Evolutionary conservation across 495 filamentous ascomycete species (phyloP).

Genomic region (Annulohypoxylon stygium): DNA sequence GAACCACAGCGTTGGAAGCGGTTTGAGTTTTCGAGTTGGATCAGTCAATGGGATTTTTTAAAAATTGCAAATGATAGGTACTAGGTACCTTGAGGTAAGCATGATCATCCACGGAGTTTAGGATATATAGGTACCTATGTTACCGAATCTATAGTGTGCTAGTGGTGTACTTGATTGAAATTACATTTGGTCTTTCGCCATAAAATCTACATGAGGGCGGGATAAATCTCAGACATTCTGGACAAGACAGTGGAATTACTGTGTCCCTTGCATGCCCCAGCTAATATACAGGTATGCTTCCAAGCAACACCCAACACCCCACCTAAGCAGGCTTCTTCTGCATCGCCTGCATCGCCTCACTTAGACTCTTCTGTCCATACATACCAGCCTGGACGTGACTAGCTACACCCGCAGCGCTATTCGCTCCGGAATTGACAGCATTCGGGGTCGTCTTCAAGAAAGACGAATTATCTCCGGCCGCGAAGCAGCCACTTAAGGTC

Average conservation of each 20-base stretch:
- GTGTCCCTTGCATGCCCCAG: neutral
- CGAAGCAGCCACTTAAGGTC: slow-evolving; percentile 43
- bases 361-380: slow-evolving; percentile 22
- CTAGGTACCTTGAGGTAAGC: neutral
- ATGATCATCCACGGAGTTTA: neutral
- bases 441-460: slow-evolving; percentile 21
- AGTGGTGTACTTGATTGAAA: neutral
- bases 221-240: neutral
- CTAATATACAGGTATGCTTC: neutral
- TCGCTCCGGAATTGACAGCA: slow-evolving; percentile 13
- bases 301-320: neutral
- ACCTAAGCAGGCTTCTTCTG: slow-evolving; percentile 10
- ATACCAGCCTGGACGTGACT: slow-evolving; percentile 18
- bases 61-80: neutral
- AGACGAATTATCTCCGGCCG: slow-evolving; percentile 42
- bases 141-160: neutral
- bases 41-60: neutral
- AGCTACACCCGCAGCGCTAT: slow-evolving; percentile 25
- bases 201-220: neutral
- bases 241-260: neutral
- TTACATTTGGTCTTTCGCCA: neutral
- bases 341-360: slow-evolving; percentile 18
- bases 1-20: neutral
- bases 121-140: neutral
- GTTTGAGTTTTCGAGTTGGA: neutral